Conservation (phyloP, 495 filamentous ascomycete genomes). For the Clohesyomyces aquaticus region DNA sequence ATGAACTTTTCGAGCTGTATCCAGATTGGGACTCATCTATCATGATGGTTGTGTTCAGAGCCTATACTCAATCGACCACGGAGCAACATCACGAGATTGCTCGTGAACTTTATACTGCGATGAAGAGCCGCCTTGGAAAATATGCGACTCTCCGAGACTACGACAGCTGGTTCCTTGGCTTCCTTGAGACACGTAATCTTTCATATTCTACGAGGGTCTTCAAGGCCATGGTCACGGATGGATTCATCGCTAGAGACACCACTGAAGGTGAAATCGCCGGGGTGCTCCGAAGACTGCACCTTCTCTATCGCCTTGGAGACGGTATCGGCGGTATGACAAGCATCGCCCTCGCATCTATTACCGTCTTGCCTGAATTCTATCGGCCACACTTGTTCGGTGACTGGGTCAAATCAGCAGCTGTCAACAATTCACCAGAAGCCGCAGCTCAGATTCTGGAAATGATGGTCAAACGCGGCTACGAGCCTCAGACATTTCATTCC, state of each 20-base stretch:
- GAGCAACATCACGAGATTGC: conserved; percentile 17
- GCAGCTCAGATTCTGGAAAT: conserved; percentile 34
- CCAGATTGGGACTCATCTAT: conserved; percentile 17
- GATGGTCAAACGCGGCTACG: conserved; percentile 31
- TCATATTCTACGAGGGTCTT: conserved; percentile 24
- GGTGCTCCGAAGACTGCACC: conserved; percentile 19
- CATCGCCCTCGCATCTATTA: conserved; percentile 24
- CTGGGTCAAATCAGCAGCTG: conserved; percentile 30
- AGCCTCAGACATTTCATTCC: conserved; percentile 34
- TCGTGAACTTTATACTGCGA: conserved; percentile 15
- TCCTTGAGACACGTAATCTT: conserved; percentile 30
- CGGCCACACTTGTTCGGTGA: conserved; percentile 27
- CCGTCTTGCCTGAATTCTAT: conserved; percentile 22
- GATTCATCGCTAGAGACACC: conserved; percentile 4
- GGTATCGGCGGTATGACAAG: conserved; percentile 28
- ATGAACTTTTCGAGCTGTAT: conserved; percentile 25
- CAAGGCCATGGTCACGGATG: conserved; percentile 27
- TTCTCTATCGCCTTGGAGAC: conserved; percentile 31
- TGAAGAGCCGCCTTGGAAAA: conserved; percentile 11
- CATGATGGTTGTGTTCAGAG: conserved; percentile 31
- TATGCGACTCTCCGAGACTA: conserved; percentile 21
- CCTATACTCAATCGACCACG: conserved; percentile 10
- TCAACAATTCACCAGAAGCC: conserved; percentile 16
- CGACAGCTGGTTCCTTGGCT: conserved; percentile 27
- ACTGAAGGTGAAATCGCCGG: not conserved